Evolutionary conservation across 2,329 filamentous ascomycete species (phyloP).

Genomic region (Pseudogymnoascus destructans): DNA sequence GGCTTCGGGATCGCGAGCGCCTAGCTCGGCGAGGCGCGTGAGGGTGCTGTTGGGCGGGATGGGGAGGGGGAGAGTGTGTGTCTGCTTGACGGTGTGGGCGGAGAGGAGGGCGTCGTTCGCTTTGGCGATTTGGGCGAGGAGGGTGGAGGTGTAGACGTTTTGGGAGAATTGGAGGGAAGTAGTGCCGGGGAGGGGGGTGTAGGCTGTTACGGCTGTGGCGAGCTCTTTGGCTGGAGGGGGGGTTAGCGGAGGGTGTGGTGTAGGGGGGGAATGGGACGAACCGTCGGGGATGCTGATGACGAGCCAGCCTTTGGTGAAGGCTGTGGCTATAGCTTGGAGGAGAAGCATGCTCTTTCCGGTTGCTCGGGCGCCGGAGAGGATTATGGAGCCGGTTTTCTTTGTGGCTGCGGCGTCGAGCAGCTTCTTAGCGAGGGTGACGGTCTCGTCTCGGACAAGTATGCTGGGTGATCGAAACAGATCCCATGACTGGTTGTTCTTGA

Average conservation of each 20-base stretch:
- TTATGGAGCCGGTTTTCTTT: slow-evolving; percentile 45
- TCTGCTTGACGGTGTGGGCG: slow-evolving; percentile 33
- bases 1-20: slow-evolving; percentile 59
- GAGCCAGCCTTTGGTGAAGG: slow-evolving; percentile 71
- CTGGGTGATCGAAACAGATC: slow-evolving; percentile 71
- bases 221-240: slow-evolving; percentile 57
- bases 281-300: slow-evolving; percentile 85
- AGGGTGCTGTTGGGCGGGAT: slow-evolving; percentile 48
- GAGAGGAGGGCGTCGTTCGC: slow-evolving; percentile 58
- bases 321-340: slow-evolving; percentile 72
- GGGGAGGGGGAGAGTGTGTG: slow-evolving; percentile 46
- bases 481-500: slow-evolving; percentile 86
- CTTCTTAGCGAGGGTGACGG: slow-evolving; percentile 53
- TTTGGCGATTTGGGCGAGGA: slow-evolving; percentile 59
- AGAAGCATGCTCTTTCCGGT: slow-evolving; percentile 80
- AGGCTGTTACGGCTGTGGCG: slow-evolving; percentile 67
- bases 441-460: slow-evolving; percentile 64
- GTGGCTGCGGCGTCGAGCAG: slow-evolving; percentile 43
- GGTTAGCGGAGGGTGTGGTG: slow-evolving; percentile 1
- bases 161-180: slow-evolving; percentile 57
- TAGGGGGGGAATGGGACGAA: slow-evolving; percentile 30
- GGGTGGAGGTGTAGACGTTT: slow-evolving; percentile 59
- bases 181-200: slow-evolving; percentile 52
- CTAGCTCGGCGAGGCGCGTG: slow-evolving; percentile 52
- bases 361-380: slow-evolving; percentile 60